A percentile compares a stretch with the other conserved stretches of the same genome.
Evolutionary conservation across 345 rosid species (phyloP).

Genomic region (Euphorbia tirucalli): DNA sequence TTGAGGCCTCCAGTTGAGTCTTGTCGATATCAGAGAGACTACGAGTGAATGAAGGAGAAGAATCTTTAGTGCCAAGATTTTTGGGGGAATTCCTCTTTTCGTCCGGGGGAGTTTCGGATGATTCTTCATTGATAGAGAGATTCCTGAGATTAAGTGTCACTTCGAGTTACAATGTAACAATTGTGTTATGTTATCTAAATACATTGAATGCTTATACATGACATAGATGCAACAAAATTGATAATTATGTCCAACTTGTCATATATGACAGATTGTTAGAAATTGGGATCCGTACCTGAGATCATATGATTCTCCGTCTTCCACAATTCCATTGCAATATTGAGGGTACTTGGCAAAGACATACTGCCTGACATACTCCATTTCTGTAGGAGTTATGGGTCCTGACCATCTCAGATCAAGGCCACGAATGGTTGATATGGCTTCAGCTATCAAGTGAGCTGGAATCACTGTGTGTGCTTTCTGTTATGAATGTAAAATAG

Average conservation of each 20-base stretch:
- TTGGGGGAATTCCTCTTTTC: conserved; percentile 37
- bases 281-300: neutral
- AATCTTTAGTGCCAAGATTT: conserved; percentile 18
- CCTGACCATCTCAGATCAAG: conserved; percentile 72
- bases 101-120: conserved; percentile 29
- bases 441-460: conserved; percentile 57
- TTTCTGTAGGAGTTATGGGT: conserved; percentile 62
- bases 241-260: too few relatives aligned
- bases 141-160: neutral
- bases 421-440: conserved; percentile 51
- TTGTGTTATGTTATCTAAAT: too few relatives aligned
- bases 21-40: conserved; percentile 44
- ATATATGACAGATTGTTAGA: too few relatives aligned
- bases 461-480: conserved; percentile 45
- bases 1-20: conserved; percentile 47
- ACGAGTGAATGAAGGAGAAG: conserved; percentile 39
- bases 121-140: conserved; percentile 38
- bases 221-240: too few relatives aligned
- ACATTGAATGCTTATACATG: too few relatives aligned
- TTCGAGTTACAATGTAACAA: too few relatives aligned
- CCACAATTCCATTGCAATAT: conserved; percentile 48
- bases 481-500: conserved; percentile 22
- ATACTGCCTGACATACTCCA: conserved; percentile 61
- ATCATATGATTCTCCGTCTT: conserved; percentile 24
- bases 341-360: conserved; percentile 68